These are phyloP conservation scores for Penicillium paxilli DNA, from an alignment of 495 filamentous ascomycete genomes.

Conservation along the genomic window DNA sequence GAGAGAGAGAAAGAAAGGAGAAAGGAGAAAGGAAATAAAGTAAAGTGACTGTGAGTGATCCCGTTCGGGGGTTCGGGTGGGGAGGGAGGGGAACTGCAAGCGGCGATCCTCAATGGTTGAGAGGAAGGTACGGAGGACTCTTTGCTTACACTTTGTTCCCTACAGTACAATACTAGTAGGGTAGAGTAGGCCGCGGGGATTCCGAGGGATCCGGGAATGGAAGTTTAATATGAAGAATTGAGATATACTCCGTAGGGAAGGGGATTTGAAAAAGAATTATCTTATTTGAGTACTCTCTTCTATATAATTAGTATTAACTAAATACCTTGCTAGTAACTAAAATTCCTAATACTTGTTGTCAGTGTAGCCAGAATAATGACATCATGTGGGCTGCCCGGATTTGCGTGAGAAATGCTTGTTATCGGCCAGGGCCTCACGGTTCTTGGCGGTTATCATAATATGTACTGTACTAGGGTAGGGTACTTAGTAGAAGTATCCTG, in stretches of 20 bases:
- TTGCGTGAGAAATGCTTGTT: conserved; percentile 4
- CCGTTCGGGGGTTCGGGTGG: background rate
- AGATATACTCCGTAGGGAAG: too few relatives aligned
- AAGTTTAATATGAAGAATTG: background rate
- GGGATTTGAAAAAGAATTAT: too few relatives aligned
- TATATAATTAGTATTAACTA: too few relatives aligned
- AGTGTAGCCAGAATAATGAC: conserved; percentile 4
- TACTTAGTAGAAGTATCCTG: too few relatives aligned
- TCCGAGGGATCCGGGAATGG: background rate
- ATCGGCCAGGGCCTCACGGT: background rate
- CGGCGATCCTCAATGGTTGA: conserved; percentile 1
- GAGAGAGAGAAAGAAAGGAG: background rate
- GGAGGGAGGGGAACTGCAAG: background rate
- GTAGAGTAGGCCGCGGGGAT: background rate
- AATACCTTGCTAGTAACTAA: too few relatives aligned
- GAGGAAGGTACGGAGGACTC: too few relatives aligned
- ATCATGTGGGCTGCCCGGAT: conserved; percentile 6
- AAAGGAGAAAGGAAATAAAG: background rate
- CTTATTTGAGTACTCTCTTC: too few relatives aligned
- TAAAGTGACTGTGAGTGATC: background rate
- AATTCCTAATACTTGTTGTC: too few relatives aligned
- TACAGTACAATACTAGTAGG: too few relatives aligned
- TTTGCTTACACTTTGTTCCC: background rate
- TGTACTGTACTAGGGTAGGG: background rate
- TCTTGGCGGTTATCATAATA: background rate